Conservation (phyloP, 306 rosid genomes). For the Pachyrhizus erosus region DNA sequence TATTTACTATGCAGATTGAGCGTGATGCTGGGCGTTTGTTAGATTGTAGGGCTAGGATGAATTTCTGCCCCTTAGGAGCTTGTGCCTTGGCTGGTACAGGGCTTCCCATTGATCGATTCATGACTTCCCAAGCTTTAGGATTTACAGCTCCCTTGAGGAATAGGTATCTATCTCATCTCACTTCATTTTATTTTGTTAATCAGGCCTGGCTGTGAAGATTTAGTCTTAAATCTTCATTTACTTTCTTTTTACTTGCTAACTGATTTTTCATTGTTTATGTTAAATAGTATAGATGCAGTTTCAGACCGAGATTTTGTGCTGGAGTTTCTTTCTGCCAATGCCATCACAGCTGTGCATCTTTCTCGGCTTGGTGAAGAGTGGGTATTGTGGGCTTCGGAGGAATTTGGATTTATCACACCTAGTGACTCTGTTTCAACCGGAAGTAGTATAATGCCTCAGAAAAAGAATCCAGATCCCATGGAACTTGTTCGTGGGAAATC, state of each 20-base stretch:
- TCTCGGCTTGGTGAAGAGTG: constrained; percentile 99
- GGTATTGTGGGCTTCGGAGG: constrained; percentile 99
- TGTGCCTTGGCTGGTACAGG: constrained; percentile 99
- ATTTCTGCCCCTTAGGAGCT: constrained; percentile 90
- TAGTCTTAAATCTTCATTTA: constrained; percentile 14
- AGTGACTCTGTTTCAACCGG: constrained; percentile 96
- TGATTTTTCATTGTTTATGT: constrained; percentile 38
- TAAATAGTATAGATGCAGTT: constrained; percentile 87
- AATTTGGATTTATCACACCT: constrained; percentile 92
- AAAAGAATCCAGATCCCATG: constrained; percentile 99
- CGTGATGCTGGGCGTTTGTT: constrained; percentile 87
- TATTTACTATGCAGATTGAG: constrained; percentile 65
- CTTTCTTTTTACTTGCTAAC: neutral
- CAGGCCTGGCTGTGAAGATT: neutral
- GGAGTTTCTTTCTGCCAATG: constrained; percentile 89
- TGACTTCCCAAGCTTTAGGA: constrained; percentile 86
- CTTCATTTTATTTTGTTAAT: constrained; percentile 20
- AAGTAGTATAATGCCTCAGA: constrained; percentile 99
- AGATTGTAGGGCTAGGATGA: constrained; percentile 89
- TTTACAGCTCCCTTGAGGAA: constrained; percentile 93
- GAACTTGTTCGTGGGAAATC: constrained; percentile 99
- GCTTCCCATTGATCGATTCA: constrained; percentile 95
- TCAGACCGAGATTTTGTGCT: constrained; percentile 94
- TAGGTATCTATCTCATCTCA: constrained; percentile 77
- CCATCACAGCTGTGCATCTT: constrained; percentile 90